phyloP scores from a whole-genome alignment of 257 asterid species.

The Ocimum tenuiflorum region DNA sequence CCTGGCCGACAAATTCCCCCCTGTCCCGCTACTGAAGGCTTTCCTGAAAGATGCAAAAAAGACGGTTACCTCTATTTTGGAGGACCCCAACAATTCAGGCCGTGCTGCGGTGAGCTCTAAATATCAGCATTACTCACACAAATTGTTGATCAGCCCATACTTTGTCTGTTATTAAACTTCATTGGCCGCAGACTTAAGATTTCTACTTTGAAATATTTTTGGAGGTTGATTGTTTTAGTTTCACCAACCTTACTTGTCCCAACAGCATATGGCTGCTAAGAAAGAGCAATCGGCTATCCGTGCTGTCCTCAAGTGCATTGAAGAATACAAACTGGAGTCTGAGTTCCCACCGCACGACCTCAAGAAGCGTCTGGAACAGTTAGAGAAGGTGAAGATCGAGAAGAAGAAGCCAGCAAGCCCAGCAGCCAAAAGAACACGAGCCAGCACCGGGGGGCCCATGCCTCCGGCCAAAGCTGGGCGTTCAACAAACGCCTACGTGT shows the following conservation, averaged over 20 bases:
- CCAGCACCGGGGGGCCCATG: slow-evolving; percentile 89
- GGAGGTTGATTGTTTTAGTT: background rate
- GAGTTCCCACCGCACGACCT: slow-evolving; percentile 83
- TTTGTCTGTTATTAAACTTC: background rate
- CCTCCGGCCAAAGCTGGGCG: slow-evolving; percentile 99
- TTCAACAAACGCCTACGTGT: slow-evolving; percentile 91
- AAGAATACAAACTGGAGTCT: slow-evolving; percentile 83
- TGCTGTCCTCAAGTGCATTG: slow-evolving; percentile 88
- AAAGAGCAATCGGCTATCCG: slow-evolving; percentile 96
- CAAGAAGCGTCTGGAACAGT: slow-evolving; percentile 79
- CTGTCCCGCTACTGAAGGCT: slow-evolving; percentile 91
- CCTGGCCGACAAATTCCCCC: slow-evolving; percentile 70
- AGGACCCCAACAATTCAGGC: slow-evolving; percentile 79
- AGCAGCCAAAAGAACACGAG: slow-evolving; percentile 88
- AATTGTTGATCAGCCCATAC: background rate
- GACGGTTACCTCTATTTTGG: slow-evolving; percentile 62
- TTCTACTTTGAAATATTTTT: background rate
- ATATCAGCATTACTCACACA: background rate
- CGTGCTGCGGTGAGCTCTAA: slow-evolving; percentile 69
- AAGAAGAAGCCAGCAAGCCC: slow-evolving; percentile 83
- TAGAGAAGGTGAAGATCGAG: slow-evolving; percentile 75
- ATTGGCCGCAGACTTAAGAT: background rate
- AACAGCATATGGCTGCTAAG: slow-evolving; percentile 88
- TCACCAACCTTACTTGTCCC: background rate
- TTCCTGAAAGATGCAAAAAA: slow-evolving; percentile 89